These are phyloP conservation scores for Penicillium sp. DNA, from an alignment of 2,329 filamentous ascomycete genomes.

Conservation along the genomic window DNA sequence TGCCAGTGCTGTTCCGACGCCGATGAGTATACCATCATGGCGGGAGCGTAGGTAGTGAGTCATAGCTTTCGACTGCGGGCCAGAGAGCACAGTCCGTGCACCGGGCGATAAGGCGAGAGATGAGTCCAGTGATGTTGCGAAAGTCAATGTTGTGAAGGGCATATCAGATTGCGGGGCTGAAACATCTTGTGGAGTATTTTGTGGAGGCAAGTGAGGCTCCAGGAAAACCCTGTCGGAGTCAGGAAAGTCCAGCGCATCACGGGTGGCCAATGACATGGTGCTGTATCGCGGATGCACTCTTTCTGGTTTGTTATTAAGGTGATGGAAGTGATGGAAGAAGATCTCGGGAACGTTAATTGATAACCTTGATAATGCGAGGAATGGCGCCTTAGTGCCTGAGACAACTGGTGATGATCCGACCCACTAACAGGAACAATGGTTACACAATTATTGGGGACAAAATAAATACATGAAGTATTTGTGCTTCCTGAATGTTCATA, in stretches of 20 bases:
- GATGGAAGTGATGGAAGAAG: neutral
- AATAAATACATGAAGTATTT: neutral
- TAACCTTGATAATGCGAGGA: neutral
- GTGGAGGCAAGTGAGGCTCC: slow-evolving; percentile 46
- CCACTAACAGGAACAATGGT: neutral
- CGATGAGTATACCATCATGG: slow-evolving; percentile 83
- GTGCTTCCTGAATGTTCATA: neutral
- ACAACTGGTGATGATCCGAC: neutral
- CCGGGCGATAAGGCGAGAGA: slow-evolving; percentile 72
- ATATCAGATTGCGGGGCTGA: slow-evolving; percentile 22
- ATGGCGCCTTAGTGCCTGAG: slow-evolving; percentile 1
- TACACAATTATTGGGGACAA: neutral
- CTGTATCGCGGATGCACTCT: neutral
- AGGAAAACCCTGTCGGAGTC: slow-evolving; percentile 42
- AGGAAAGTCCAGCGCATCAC: slow-evolving; percentile 41
- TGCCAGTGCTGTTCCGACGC: slow-evolving; percentile 77
- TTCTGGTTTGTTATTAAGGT: neutral
- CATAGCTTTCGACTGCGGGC: slow-evolving; percentile 82
- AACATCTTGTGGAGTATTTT: slow-evolving; percentile 7
- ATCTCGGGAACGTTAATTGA: neutral
- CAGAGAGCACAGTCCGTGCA: slow-evolving; percentile 74
- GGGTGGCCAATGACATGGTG: neutral
- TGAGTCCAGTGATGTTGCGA: slow-evolving; percentile 82
- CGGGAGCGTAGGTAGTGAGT: slow-evolving; percentile 86
- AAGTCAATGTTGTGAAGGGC: slow-evolving; percentile 73